Percentiles rank a stretch among this genome's conserved stretches.
Conservation (phyloP, 1,284 basidiomycete species). For the Schizopora paradoxa region DNA sequence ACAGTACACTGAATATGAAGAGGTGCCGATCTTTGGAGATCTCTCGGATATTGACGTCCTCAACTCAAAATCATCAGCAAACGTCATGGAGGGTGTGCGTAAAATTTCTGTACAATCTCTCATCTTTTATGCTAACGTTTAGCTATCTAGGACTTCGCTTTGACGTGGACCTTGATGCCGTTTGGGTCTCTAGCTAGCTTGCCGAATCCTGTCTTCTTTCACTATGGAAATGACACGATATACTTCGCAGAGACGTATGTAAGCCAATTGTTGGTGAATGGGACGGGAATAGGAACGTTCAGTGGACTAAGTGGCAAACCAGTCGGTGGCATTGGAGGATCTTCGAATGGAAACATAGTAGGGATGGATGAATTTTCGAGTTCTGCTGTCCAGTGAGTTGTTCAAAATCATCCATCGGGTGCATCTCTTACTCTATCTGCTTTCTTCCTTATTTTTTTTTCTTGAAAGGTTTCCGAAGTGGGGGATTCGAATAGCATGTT, state of each 20-base stretch:
- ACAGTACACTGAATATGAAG: not conserved
- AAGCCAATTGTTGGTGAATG: slow-evolving; percentile 31
- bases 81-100: not conserved
- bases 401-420: slow-evolving; percentile 2
- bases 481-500: slow-evolving; percentile 38
- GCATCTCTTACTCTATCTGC: slow-evolving; percentile 1
- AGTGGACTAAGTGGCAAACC: slow-evolving; percentile 20
- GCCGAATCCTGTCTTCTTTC: slow-evolving; percentile 25
- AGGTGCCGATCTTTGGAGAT: slow-evolving; percentile 8
- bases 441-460: not conserved
- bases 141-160: slow-evolving; percentile 21
- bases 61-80: not conserved
- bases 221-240: slow-evolving; percentile 29
- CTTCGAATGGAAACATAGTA: slow-evolving; percentile 6
- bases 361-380: too few species aligned
- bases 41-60: slow-evolving; percentile 1
- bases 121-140: not conserved
- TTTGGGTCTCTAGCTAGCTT: slow-evolving; percentile 27
- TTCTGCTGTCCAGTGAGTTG: too few species aligned
- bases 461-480: slow-evolving; percentile 36
- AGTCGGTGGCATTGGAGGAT: not conserved
- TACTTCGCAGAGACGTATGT: slow-evolving; percentile 34
- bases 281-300: slow-evolving; percentile 35
- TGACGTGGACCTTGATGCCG: slow-evolving; percentile 35
- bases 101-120: not conserved